Evolutionary conservation across 1,139 yeast species (phyloP), one percentile per base, ranked within the genome.

Genomic region (Candida tunisiensis): DNA sequence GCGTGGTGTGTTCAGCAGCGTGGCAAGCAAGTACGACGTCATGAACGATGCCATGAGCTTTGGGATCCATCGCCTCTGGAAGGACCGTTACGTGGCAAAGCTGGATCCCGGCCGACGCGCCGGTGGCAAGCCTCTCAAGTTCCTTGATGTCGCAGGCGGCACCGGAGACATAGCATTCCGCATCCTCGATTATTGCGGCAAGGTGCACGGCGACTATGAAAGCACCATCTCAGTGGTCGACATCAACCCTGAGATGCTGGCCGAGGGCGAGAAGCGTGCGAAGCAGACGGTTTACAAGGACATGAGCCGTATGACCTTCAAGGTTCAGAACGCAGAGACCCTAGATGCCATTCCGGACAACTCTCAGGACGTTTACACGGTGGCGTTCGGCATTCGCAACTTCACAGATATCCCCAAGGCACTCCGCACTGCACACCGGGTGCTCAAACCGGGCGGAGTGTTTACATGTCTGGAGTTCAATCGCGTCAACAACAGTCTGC

Each of bases 111-210:
- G 99, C 23, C 73, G 72, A 62, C 69, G 96, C 45, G 85, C 93
- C 4, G 92, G 88, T 24, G 71, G 83, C 7, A 66, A 71, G 39
- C 94, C 94, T 2, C 60, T 88, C 45, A 70, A 74, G 36, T 85
- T 88, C 45, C 62, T 88, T 36, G 99, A 88, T 53, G 96, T 91
- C 30, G 99, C 98, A 21, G 99, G 98, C 32, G 99, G 99, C 18
- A 83, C 96, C 10, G 99, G 98, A 25, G 99, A 88, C 49, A 85
- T 88, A 53, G 98, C 98, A 1, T 83, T 83, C 55, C 91, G 98
- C 5, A 65, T 91, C 35, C 60, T 88, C 37, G 94, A 85, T 42
- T 93, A 88, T 49, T 96, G 96, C 8, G 74, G 78, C 37, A 55
- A 62, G 27, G 70, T 72, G 38, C 82, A 71, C 49, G 74, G 78